These are phyloP conservation scores for Eimeria brunetti DNA, from an alignment of 169 alveolate species.

Conservation along the genomic window DNA sequence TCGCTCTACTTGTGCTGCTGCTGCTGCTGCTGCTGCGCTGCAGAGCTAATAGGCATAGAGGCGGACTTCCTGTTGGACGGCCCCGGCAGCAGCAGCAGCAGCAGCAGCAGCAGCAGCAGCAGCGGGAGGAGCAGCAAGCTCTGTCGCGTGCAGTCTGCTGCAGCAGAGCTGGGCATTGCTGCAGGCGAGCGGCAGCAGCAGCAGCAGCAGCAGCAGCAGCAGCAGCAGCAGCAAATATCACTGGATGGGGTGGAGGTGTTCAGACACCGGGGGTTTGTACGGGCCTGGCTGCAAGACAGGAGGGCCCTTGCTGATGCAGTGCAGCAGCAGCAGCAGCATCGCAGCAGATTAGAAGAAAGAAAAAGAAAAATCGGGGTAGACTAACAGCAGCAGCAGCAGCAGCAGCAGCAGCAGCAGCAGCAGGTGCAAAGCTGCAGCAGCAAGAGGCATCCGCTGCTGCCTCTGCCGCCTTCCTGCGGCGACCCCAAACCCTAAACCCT, in stretches of 20 bases:
- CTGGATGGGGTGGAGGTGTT: constrained; percentile 20
- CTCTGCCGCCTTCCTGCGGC: neutral
- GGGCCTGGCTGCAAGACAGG: constrained; percentile 40
- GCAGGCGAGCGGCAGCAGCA: constrained; percentile 7
- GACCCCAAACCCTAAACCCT: constrained; percentile 25
- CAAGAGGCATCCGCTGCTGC: neutral
- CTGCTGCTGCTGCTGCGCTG: too few relatives aligned
- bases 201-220: constrained; percentile 54
- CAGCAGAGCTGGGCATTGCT: neutral
- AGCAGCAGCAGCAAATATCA: constrained; percentile 42
- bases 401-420: constrained; percentile 29
- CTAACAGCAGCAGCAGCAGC: constrained; percentile 37
- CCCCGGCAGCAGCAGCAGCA: neutral
- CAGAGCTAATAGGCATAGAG: constrained; percentile 8
- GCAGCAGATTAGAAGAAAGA: constrained; percentile 34
- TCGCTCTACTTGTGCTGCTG: too few relatives aligned
- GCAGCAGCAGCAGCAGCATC: constrained; percentile 62
- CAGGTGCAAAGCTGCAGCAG: neutral
- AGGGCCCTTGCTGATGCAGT: neutral
- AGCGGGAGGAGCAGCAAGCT: too few relatives aligned
- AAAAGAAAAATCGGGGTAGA: constrained; percentile 23
- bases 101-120: constrained; percentile 26
- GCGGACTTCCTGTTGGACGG: constrained; percentile 7
- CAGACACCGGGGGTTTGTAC: neutral
- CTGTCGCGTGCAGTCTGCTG: neutral